Base-by-base conservation (phyloP, 768 basidiomycete species). In the Kockovaella imperatae region DNA sequence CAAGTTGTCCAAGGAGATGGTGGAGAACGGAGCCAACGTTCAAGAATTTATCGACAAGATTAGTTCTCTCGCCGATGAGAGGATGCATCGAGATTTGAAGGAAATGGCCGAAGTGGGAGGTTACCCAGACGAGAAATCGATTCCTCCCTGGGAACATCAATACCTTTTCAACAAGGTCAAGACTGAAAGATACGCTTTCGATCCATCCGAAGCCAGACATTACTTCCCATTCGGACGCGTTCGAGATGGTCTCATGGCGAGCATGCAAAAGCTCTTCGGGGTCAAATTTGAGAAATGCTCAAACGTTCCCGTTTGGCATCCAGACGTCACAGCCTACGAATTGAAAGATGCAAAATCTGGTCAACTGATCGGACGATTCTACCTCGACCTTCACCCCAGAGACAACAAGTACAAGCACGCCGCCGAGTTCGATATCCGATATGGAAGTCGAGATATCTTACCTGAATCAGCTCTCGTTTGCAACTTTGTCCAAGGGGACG, bases 401-500 rank as follows among this genome's bases (percentile, higher is more conserved):
- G 38, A 40, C 11, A 40, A 40, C 38, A 40, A 40, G 20, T 40
- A 40, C 20, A 40, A 40, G 20, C 38, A 40, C 21, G 38, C 38
- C 10, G 38, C 38, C 13, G 38, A 40, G 38, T 40, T 40, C 20
- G 38, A 40, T 13, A 11, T 40, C 11, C 38, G 38, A 11, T 10
- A 10, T 11, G 38, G 38, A 13, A 11, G 11, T 11, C 38, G 13
- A 11, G 38, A 21, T 40, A 11, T 13, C 11, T 21, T 40, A 21
- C 38, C 38, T 11, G 38, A 40, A 21, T 11, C 38, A 11, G 20
- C 38, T 10, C 20, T 40, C 13, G 20, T 40, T 13, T 40, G 38
- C 20, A 40, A 40, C 21, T 40, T 40, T 21, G 11, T 21, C 20
- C 11, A 21, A 20, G 38, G 21, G 11, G 21, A 40, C 20, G n/a